Conservation (phyloP, 257 asterid genomes). For the Leonotis leonurus region DNA sequence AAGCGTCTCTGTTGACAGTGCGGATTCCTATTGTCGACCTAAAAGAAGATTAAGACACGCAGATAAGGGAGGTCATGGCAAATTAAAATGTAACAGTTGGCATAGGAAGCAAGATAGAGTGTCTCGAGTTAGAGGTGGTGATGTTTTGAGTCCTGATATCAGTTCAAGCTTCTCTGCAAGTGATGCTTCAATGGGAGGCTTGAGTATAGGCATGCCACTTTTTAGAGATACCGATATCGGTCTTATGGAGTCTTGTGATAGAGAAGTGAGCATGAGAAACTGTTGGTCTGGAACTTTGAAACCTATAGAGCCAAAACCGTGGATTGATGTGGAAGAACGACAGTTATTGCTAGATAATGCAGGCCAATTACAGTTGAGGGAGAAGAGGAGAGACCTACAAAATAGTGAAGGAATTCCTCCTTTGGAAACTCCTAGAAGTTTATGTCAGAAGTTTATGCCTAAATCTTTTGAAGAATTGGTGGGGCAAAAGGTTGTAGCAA, state of each 20-base stretch:
- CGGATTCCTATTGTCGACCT: conserved; percentile 31
- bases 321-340: conserved; percentile 31
- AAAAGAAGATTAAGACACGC: conserved; percentile 27
- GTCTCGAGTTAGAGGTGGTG: conserved; percentile 39
- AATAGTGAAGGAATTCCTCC: conserved; percentile 22
- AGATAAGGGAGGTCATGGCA: conserved; percentile 20
- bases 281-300: conserved; percentile 54
- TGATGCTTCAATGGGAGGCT: conserved; percentile 5
- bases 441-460: conserved; percentile 64
- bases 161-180: conserved; percentile 38
- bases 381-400: conserved; percentile 17
- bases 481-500: conserved; percentile 57
- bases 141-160: conserved; percentile 29
- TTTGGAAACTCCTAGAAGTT: conserved; percentile 50
- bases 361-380: neutral
- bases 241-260: conserved; percentile 26
- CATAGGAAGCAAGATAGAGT: conserved; percentile 28
- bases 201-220: conserved; percentile 22
- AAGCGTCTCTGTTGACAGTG: conserved; percentile 29
- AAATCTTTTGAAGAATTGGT: conserved; percentile 66
- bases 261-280: conserved; percentile 47
- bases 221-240: conserved; percentile 33
- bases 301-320: conserved; percentile 29
- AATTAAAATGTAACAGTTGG: conserved; percentile 18
- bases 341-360: conserved; percentile 34